phyloP scores from a whole-genome alignment of 106 monocot species.

The Platanthera zijinensis region DNA sequence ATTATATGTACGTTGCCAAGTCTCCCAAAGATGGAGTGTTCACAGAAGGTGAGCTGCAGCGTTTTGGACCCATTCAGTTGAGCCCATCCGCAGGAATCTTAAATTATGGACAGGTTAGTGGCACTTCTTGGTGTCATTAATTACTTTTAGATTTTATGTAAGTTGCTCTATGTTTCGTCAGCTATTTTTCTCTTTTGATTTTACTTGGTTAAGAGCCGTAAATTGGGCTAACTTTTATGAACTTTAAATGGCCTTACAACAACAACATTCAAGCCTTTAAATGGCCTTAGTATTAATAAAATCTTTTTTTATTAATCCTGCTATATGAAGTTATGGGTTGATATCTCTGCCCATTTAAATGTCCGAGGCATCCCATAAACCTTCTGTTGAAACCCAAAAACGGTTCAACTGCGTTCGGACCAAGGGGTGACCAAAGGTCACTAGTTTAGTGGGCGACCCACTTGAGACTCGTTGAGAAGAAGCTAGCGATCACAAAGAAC shows the following conservation, averaged over 20 bases:
- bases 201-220: not conserved
- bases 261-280: not conserved
- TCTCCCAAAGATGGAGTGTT: constrained; percentile 47
- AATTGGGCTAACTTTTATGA: not conserved
- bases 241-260: not conserved
- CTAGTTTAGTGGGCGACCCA: no score
- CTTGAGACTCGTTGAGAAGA: no score
- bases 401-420: not conserved
- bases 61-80: constrained; percentile 64
- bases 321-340: not conserved
- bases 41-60: constrained; percentile 48
- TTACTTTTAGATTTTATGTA: not conserved
- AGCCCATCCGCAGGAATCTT: constrained; percentile 54
- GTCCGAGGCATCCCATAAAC: not conserved
- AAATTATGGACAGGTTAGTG: constrained; percentile 61
- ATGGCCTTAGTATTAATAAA: not conserved
- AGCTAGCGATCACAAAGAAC: no score
- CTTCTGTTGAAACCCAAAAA: not conserved
- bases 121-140: not conserved
- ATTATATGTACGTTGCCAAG: constrained; percentile 79
- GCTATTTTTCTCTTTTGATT: not conserved
- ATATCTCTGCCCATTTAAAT: not conserved
- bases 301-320: not conserved
- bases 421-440: no score
- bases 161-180: not conserved